Evolutionary conservation across 208 protist species (phyloP), one percentile per base, ranked within the genome.

Genomic region (Crithidia sp.): DNA sequence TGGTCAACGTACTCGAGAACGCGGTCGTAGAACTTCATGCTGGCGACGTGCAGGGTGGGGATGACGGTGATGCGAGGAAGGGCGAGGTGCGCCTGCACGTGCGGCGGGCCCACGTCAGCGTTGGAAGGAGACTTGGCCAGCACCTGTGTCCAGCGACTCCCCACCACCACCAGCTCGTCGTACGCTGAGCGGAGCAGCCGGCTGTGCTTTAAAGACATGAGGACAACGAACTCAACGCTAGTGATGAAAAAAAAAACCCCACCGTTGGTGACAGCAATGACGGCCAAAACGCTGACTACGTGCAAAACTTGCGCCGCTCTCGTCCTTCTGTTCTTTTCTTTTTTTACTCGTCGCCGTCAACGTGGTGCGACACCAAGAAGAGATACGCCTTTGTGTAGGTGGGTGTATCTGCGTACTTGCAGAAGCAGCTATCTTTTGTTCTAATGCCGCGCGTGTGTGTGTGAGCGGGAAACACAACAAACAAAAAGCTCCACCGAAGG

Each of bases 1-100:
- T 87, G 64, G 59, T 88, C 74, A 79, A 96, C 88, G 79, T 96
- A 96, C 72, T 95, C 84, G 5, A 96, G 82, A 45, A 95, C 88
- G 14, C 78, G 79, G 61, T 96, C 92, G 67, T 96, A 96, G 62
- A 96, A 96, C 53, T 81, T 60, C 39, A 94, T 80, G 58, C 87
- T 88, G 19, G 88, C 92, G 4, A 96, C 87, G 63, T 96, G 92
- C 58, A 96, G 84, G 19, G 87, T 95, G 0, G 92, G 92, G 57
- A 96, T 94, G 17, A 96, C 49, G 10, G 92, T 96, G 56, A 96
- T 90, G 59, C 63, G 85, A 12, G 90, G 89, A 44, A 73, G 56
- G 9, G 76, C 80, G 7, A 85, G 49, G 56, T 79, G 71, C 7
- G 79, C 63, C 69, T 83, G 65, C 41, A 83, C 79, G 63, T 85